Conservation (phyloP, 2,329 filamentous ascomycete genomes). For the Boeremia exigua region DNA sequence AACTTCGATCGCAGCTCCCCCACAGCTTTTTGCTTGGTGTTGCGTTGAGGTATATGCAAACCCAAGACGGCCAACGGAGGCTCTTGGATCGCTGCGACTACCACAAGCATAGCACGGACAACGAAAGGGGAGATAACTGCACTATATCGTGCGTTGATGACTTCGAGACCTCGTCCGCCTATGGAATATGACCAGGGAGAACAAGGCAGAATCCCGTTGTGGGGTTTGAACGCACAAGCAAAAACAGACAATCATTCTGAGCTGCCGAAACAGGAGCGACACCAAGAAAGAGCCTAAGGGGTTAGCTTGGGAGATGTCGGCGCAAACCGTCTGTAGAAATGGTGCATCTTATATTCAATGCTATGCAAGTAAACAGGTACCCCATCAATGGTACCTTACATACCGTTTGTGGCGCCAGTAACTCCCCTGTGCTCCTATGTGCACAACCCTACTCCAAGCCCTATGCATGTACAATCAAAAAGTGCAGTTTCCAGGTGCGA, state of each 20-base stretch:
- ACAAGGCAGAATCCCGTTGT: too few relatives aligned
- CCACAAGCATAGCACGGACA: neutral
- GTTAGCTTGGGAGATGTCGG: neutral
- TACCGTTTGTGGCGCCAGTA: constrained; percentile 9
- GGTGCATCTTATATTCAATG: constrained; percentile 18
- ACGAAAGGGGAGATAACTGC: neutral
- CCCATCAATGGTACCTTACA: constrained; percentile 18
- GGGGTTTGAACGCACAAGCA: too few relatives aligned
- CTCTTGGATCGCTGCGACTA: neutral
- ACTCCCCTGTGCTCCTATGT: constrained; percentile 6
- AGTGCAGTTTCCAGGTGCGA: constrained; percentile 2
- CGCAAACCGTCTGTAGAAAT: neutral
- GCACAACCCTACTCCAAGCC: constrained; percentile 29
- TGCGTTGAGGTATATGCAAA: constrained; percentile 6
- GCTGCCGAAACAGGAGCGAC: too few relatives aligned
- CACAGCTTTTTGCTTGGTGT: constrained; percentile 7
- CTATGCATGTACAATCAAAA: constrained; percentile 28
- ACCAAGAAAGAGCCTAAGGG: too few relatives aligned
- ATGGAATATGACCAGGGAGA: too few relatives aligned
- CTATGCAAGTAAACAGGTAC: constrained; percentile 20
- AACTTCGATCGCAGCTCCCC: neutral
- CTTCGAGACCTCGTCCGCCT: too few relatives aligned
- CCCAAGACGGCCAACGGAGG: neutral
- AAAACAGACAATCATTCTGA: too few relatives aligned
- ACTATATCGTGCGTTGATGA: neutral